Percentiles rank a stretch among this genome's conserved stretches.
These are phyloP conservation scores for Fusarium poae DNA, from an alignment of 2,329 filamentous ascomycete species.

Conservation along the genomic window DNA sequence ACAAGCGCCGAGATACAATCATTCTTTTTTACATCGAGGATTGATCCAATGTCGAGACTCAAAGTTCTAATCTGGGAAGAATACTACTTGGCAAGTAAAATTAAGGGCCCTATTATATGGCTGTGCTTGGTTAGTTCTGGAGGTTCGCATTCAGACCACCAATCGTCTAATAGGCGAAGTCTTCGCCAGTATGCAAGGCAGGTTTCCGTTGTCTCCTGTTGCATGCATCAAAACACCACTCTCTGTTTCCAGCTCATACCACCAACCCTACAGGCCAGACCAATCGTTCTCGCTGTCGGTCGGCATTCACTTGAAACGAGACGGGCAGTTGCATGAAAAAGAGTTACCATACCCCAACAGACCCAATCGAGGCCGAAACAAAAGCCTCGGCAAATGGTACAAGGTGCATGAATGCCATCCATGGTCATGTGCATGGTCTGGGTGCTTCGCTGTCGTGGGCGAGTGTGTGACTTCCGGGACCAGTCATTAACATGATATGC, in stretches of 20 bases:
- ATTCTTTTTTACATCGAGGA: neutral
- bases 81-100: neutral
- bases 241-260: slow-evolving; percentile 4
- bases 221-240: slow-evolving; percentile 1
- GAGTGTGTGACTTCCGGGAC: slow-evolving; percentile 16
- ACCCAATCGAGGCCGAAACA: slow-evolving; percentile 33
- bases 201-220: slow-evolving; percentile 1
- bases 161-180: slow-evolving; percentile 4
- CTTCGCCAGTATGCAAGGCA: neutral
- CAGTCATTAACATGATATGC: slow-evolving; percentile 19
- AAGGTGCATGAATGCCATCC: slow-evolving; percentile 5
- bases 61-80: neutral
- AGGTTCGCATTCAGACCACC: neutral
- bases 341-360: neutral
- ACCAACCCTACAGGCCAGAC: neutral
- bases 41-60: neutral
- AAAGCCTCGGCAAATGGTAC: slow-evolving; percentile 12
- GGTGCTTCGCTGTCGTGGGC: slow-evolving; percentile 11
- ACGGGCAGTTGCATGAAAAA: slow-evolving; percentile 27
- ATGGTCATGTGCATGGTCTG: slow-evolving; percentile 19
- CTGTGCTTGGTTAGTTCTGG: neutral
- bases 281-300: slow-evolving; percentile 15
- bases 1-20: slow-evolving; percentile 37
- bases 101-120: neutral
- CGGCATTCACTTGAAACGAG: slow-evolving; percentile 27